phyloP scores from a whole-genome alignment of 1,284 basidiomycete genomes.

The Sporisorium sorghi region DNA sequence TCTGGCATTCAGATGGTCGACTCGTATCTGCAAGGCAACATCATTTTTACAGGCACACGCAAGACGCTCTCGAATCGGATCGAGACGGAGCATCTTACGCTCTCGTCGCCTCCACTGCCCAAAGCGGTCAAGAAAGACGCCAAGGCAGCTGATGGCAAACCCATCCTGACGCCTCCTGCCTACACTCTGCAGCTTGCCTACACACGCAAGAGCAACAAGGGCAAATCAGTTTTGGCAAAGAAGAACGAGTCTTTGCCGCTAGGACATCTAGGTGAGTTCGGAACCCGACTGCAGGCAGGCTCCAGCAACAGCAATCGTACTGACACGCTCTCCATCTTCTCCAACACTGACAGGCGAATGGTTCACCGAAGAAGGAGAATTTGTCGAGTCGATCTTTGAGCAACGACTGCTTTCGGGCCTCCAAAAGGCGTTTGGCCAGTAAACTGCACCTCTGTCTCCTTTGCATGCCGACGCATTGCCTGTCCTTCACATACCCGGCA shows the following conservation, averaged over 20 bases:
- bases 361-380: slow-evolving; percentile 67
- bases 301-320: background rate
- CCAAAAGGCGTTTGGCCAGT: slow-evolving; percentile 53
- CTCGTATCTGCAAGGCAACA: slow-evolving; percentile 55
- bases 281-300: background rate
- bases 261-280: slow-evolving; percentile 60
- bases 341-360: slow-evolving; percentile 57
- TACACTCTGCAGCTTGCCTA: slow-evolving; percentile 59
- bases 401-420: slow-evolving; percentile 54
- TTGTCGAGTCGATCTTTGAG: slow-evolving; percentile 58
- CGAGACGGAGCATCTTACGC: slow-evolving; percentile 55
- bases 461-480: slow-evolving; percentile 4
- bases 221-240: slow-evolving; percentile 37
- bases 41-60: slow-evolving; percentile 62
- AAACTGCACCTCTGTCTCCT: background rate
- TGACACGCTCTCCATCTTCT: background rate
- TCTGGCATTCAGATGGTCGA: slow-evolving; percentile 45
- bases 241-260: slow-evolving; percentile 51
- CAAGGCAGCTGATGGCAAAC: slow-evolving; percentile 38
- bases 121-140: slow-evolving; percentile 33
- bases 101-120: slow-evolving; percentile 53
- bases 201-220: slow-evolving; percentile 51
- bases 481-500: background rate
- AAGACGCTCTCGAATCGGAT: slow-evolving; percentile 51
- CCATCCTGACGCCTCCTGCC: slow-evolving; percentile 55